Evolutionary conservation across 164 flowering plant genomes (phyloP).

Genomic region (Magnolia changhungtana): DNA sequence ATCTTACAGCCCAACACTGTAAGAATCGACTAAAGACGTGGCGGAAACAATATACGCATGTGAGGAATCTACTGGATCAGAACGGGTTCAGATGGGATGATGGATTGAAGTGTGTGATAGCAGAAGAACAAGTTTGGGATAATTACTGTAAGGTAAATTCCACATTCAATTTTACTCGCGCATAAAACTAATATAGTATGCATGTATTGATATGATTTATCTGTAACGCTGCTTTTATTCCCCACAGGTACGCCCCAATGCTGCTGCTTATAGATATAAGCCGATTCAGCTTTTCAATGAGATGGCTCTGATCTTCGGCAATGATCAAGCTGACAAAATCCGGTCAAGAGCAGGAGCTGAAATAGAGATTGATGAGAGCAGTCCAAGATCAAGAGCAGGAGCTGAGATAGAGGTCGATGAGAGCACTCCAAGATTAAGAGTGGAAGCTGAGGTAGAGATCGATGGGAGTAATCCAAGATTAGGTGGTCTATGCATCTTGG

Average conservation of each 20-base stretch:
- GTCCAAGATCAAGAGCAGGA: no score
- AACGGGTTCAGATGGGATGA: constrained; percentile 59
- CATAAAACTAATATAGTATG: neutral
- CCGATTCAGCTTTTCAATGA: constrained; percentile 2
- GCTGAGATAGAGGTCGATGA: no score
- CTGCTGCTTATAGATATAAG: constrained; percentile 37
- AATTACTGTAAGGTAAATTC: constrained; percentile 47
- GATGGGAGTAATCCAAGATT: no score
- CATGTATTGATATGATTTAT: neutral
- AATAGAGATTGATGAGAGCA: no score
- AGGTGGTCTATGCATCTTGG: no score
- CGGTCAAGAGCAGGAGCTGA: no score
- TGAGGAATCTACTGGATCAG: constrained; percentile 43
- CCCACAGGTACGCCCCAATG: constrained; percentile 49
- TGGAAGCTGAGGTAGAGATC: no score
- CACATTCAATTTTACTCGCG: neutral
- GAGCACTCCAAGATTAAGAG: no score
- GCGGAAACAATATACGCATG: constrained; percentile 44
- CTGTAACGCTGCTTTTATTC: neutral
- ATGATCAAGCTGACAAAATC: neutral
- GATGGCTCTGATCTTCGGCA: constrained; percentile 7
- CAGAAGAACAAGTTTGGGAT: constrained; percentile 56
- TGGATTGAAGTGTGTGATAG: constrained; percentile 46
- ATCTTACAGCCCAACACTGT: constrained; percentile 43
- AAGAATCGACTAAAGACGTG: constrained; percentile 58